phyloP scores from a whole-genome alignment of 768 basidiomycete genomes.

The Strobilomyces echinocephalus region DNA sequence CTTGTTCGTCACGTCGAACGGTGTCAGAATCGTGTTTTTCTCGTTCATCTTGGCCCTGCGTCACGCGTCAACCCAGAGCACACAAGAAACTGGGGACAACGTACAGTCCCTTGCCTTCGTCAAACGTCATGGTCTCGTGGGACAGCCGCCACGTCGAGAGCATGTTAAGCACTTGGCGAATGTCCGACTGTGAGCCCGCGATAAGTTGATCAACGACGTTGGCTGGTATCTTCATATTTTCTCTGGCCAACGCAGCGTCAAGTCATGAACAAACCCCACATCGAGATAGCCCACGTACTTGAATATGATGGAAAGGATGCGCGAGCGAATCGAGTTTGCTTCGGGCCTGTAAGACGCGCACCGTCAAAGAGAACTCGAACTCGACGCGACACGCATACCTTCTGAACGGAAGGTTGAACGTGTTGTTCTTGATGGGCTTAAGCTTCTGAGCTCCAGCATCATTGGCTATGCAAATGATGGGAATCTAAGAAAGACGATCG shows the following conservation, averaged over 20 bases:
- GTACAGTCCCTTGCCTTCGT: constrained; percentile 87
- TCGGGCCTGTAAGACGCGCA: constrained; percentile 54
- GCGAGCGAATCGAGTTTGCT: constrained; percentile 70
- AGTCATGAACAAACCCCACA: background rate
- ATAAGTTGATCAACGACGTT: constrained; percentile 93
- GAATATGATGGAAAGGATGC: constrained; percentile 83
- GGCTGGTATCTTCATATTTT: constrained; percentile 87
- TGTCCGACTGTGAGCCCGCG: constrained; percentile 85
- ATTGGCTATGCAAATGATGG: constrained; percentile 97
- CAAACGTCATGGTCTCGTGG: constrained; percentile 76
- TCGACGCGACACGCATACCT: constrained; percentile 45
- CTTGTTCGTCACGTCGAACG: constrained; percentile 88
- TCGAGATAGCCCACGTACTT: constrained; percentile 52
- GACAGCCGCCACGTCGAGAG: constrained; percentile 95
- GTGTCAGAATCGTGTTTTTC: constrained; percentile 86
- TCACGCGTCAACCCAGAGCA: background rate
- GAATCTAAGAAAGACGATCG: constrained; percentile 52
- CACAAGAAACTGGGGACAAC: constrained; percentile 24
- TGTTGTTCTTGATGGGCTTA: constrained; percentile 72
- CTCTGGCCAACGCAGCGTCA: constrained; percentile 42
- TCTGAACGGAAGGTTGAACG: constrained; percentile 71
- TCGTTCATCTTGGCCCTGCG: constrained; percentile 82
- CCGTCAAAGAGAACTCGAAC: background rate
- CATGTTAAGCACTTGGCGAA: constrained; percentile 97
- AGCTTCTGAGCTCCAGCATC: constrained; percentile 84